phyloP scores from a whole-genome alignment of 495 filamentous ascomycete genomes.

The Neurospora sublineolata region DNA sequence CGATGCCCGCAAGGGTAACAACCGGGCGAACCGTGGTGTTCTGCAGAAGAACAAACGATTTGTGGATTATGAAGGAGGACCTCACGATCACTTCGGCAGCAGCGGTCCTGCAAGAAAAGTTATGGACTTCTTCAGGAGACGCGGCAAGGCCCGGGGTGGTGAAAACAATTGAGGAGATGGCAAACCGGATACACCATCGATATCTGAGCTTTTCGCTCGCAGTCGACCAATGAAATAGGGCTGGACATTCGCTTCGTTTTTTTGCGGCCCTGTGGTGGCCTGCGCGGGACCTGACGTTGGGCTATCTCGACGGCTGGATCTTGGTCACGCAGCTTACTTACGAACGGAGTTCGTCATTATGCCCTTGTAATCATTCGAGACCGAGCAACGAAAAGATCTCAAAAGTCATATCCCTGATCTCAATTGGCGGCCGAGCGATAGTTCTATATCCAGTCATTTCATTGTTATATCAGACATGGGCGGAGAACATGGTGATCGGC shows the following conservation, averaged over 20 bases:
- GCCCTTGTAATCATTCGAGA: neutral
- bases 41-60: slow-evolving; percentile 83
- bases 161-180: slow-evolving; percentile 24
- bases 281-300: neutral
- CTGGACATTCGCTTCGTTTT: neutral
- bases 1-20: slow-evolving; percentile 15
- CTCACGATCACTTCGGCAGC: slow-evolving; percentile 60
- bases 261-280: neutral
- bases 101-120: slow-evolving; percentile 78
- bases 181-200: neutral
- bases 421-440: neutral
- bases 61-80: slow-evolving; percentile 74
- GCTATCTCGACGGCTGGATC: neutral
- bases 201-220: neutral
- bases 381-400: neutral
- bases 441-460: neutral
- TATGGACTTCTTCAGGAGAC: slow-evolving; percentile 94
- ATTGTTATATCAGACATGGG: neutral
- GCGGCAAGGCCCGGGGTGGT: slow-evolving; percentile 62
- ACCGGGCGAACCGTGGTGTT: slow-evolving; percentile 35
- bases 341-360: neutral
- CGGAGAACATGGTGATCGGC: neutral
- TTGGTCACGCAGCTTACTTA: neutral
- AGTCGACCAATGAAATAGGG: neutral
- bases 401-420: neutral